These are phyloP conservation scores for Candida maesae DNA, from an alignment of 805 yeast genomes.

Conservation along the genomic window DNA sequence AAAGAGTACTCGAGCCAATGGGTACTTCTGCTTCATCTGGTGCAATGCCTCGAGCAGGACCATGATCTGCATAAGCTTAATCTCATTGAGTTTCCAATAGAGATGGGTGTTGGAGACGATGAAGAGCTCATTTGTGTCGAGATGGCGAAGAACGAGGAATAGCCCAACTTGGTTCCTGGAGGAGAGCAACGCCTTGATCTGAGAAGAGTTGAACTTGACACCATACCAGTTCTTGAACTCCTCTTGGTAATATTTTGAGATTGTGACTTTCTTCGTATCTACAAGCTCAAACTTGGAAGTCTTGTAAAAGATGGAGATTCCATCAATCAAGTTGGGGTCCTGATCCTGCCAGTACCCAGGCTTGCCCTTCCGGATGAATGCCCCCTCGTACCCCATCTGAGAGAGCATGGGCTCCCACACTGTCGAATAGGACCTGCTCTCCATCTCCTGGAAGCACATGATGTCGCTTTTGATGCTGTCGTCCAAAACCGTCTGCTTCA, in stretches of 20 bases:
- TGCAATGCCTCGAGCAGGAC: slow-evolving; percentile 35
- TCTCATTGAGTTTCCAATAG: slow-evolving; percentile 57
- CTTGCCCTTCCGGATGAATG: slow-evolving; percentile 45
- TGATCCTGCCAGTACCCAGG: slow-evolving; percentile 52
- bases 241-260: slow-evolving; percentile 22
- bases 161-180: slow-evolving; percentile 55
- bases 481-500: slow-evolving; percentile 35
- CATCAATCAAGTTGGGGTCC: slow-evolving; percentile 45
- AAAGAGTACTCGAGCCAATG: slow-evolving; percentile 37
- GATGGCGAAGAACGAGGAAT: slow-evolving; percentile 46
- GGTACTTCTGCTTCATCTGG: slow-evolving; percentile 28
- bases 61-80: slow-evolving; percentile 50
- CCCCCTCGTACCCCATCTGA: slow-evolving; percentile 40
- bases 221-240: slow-evolving; percentile 12
- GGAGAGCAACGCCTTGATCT: slow-evolving; percentile 34
- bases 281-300: slow-evolving; percentile 41
- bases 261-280: slow-evolving; percentile 32
- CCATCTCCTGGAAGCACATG: slow-evolving; percentile 59
- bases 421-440: slow-evolving; percentile 35
- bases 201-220: slow-evolving; percentile 8
- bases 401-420: slow-evolving; percentile 37
- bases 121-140: slow-evolving; percentile 34
- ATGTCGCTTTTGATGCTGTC: slow-evolving; percentile 42
- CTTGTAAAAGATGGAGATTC: slow-evolving; percentile 54
- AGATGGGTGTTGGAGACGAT: slow-evolving; percentile 57